A percentile compares a stretch with the other conserved stretches of the same genome.
Evolutionary conservation across 768 basidiomycete genomes (phyloP).

Genomic region (Daedaleopsis sinensis): DNA sequence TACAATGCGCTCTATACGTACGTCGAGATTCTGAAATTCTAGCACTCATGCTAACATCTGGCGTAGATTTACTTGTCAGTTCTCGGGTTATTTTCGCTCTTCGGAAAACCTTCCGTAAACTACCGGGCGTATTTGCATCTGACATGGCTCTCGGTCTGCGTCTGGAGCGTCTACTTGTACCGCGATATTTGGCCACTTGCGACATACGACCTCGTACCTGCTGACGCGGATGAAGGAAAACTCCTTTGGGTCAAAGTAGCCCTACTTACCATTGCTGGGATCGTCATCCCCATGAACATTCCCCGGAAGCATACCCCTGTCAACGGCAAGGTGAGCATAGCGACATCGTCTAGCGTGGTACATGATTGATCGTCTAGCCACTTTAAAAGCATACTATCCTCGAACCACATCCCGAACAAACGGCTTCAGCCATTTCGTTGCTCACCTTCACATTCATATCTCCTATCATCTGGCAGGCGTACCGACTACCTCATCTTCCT

Average conservation of each 20-base stretch:
- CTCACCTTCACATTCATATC: slow-evolving; percentile 46
- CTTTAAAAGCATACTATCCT: not conserved
- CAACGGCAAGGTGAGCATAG: slow-evolving; percentile 35
- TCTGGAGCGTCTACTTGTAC: slow-evolving; percentile 39
- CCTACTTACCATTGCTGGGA: slow-evolving; percentile 36
- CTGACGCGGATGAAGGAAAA: slow-evolving; percentile 35
- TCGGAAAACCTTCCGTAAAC: slow-evolving; percentile 28
- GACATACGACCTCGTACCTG: slow-evolving; percentile 36
- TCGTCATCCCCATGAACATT: slow-evolving; percentile 39
- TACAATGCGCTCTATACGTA: slow-evolving; percentile 22
- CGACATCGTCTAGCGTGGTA: not conserved
- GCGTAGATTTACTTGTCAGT: slow-evolving; percentile 38
- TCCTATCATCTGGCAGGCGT: slow-evolving; percentile 33
- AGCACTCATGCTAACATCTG: no score
- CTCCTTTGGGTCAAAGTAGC: slow-evolving; percentile 42
- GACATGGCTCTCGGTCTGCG: slow-evolving; percentile 34
- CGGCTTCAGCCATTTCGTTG: slow-evolving; percentile 42
- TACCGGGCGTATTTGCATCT: slow-evolving; percentile 34
- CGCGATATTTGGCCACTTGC: slow-evolving; percentile 43
- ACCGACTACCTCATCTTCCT: slow-evolving; percentile 33
- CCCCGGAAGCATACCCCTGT: slow-evolving; percentile 44
- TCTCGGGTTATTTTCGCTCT: slow-evolving; percentile 32
- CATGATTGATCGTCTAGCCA: not conserved
- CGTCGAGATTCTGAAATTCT: not conserved
- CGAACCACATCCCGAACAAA: slow-evolving; percentile 46